Base-by-base conservation (phyloP, 2,329 filamentous ascomycete species). In the Colletotrichum kahawae region DNA sequence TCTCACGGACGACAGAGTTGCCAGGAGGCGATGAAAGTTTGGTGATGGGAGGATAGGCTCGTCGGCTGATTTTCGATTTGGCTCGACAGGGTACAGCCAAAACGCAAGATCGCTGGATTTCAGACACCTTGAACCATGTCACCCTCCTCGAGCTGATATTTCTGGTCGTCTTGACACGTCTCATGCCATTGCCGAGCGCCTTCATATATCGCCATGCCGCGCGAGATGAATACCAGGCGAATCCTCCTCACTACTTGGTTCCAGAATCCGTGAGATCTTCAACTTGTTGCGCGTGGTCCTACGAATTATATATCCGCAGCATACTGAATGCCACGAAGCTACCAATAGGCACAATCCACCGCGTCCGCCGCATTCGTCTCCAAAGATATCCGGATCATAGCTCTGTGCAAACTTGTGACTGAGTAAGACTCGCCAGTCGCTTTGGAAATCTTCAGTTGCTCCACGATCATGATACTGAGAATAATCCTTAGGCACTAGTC, bases 301-400 rank as follows among this genome's bases (percentile, higher is more conserved):
- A 6, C 0, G 3, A 7, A 12, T 48, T n/a, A 48, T n/a, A n/a
- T 6, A n/a, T n/a, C 0, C 1, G 38, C 6, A n/a, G 38, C 18
- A 18, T 1, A 48, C 1, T 48, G 18, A 4, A 4, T 48, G 18
- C 1, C 38, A 4, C 0, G 1, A 48, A 48, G 38, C 38, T 12
- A 2, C 38, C 38, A 9, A n/a, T 9, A n/a, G 38, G 9, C 18
- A 48, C 38, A 43, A 43, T n/a, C 4, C 1, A 10, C 38, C 7
- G 27, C 31, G 31, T 21, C 21, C 3, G 21, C 21, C 21, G 21
- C 6, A 33, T 7, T 9, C 16, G 0, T 21, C 43, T 48, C 0
- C 43, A 48, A 48, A 0, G n/a, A 48, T 21, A 21, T 1, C n/a
- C 3, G n/a, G 13, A 21, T 51, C 43, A 21, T 13, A 1, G n/a